Conservation (phyloP, 2,329 filamentous ascomycete genomes). For the Phaeophleospora eucalypticola region DNA sequence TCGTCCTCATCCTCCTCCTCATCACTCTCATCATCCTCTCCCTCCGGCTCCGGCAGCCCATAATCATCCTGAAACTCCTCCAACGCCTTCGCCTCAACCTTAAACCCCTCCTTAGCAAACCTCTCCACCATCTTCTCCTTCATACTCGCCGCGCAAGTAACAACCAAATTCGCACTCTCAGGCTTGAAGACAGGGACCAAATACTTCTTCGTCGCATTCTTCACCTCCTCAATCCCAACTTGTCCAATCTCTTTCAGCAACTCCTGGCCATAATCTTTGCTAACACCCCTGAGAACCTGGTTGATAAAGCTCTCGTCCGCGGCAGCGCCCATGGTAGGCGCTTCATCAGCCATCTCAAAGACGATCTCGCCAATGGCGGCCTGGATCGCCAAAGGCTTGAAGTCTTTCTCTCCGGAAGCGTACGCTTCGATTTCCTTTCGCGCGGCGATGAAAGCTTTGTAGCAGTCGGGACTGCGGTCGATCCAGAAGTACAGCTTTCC, state of each 20-base stretch:
- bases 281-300: conserved; percentile 71
- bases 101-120: conserved; percentile 73
- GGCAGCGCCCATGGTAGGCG: conserved; percentile 77
- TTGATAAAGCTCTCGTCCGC: conserved; percentile 80
- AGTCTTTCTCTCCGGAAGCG: conserved; percentile 63
- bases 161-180: conserved; percentile 74
- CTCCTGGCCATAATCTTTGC: conserved; percentile 71
- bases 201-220: conserved; percentile 66
- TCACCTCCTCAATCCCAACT: conserved; percentile 73
- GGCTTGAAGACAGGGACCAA: conserved; percentile 77
- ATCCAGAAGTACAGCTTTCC: conserved; percentile 80
- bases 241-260: conserved; percentile 72
- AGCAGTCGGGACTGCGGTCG: conserved; percentile 84
- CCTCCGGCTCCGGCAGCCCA: conserved; percentile 64
- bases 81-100: conserved; percentile 67
- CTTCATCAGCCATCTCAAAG: conserved; percentile 78
- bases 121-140: conserved; percentile 73
- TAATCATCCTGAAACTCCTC: conserved; percentile 87
- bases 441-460: conserved; percentile 76
- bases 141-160: conserved; percentile 84
- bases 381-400: conserved; percentile 80
- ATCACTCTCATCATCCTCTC: conserved; percentile 56
- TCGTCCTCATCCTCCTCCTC: conserved; percentile 45
- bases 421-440: conserved; percentile 71
- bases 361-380: conserved; percentile 89